Base-by-base conservation (phyloP, 345 rosid genomes). In the Eucalyptus brandiana region DNA sequence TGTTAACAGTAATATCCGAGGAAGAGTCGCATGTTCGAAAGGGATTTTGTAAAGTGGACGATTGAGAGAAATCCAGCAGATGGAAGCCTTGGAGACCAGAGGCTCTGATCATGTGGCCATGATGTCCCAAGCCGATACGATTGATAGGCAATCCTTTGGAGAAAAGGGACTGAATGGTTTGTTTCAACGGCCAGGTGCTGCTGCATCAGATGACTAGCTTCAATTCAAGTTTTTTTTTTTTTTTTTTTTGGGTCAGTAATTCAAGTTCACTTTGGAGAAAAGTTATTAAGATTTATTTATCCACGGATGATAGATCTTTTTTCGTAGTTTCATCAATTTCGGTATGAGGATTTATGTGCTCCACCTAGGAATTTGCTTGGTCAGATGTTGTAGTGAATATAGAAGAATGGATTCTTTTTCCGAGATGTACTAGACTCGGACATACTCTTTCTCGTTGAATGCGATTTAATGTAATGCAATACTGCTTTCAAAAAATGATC, bases 71-170 rank as follows among this genome's bases (percentile, higher is more conserved):
- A 26, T 26, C 30, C 32, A 26, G 67, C 67, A 60, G n/a, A 60
- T 26, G 67, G 56, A 54, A 54, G 93, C 95, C 87, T 56, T 88
- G 24, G 88, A 80, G 89, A 90, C 95, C 28, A 34, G 80, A n/a
- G 93, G 51, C 51, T 15, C 51, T 49, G 51, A 15, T 49, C 97
- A 93, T 81, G 92, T 94, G 95, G 92, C 92, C 53, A 95, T 92
- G 93, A 93, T 93, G 90, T 95, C 93, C 32, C 88, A 44, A 49
- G 51, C 51, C 51, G 51, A 49, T 49, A 49, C 17, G 51, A 49
- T 49, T 49, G 17, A 14, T 49, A 14, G 51, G 51, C 51, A 14
- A 49, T 49, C 51, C 51, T 49, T 49, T 14, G 51, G 51, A 1
- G 51, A 51, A 49, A 62, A 62, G 19, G n/a, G 18, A 13, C 9